Conservation (phyloP, 306 rosid species). For the Fragaria nilgerrensis region DNA sequence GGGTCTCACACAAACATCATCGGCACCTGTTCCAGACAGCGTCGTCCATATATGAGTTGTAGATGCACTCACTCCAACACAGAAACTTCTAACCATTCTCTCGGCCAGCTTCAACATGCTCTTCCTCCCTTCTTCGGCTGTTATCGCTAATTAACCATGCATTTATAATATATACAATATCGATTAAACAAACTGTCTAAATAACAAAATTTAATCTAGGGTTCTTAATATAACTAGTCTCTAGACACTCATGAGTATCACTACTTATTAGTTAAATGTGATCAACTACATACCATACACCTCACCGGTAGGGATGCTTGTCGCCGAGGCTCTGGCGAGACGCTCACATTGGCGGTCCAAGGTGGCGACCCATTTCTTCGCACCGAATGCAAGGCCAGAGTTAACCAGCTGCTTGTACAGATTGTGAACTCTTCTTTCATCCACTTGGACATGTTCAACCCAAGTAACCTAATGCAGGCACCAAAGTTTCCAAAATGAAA, state of each 20-base stretch:
- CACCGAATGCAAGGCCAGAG: slow-evolving; percentile 88
- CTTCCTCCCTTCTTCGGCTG: slow-evolving; percentile 90
- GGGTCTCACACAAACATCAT: slow-evolving; percentile 89
- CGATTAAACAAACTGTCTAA: background rate
- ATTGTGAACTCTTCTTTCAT: slow-evolving; percentile 72
- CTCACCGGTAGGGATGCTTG: slow-evolving; percentile 72
- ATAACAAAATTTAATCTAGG: background rate
- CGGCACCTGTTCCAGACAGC: slow-evolving; percentile 77
- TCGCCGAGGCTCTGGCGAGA: slow-evolving; percentile 92
- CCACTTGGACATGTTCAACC: slow-evolving; percentile 92
- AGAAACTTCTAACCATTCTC: slow-evolving; percentile 93
- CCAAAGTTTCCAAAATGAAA: background rate
- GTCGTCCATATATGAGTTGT: slow-evolving; percentile 94
- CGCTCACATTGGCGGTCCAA: slow-evolving; percentile 90
- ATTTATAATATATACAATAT: background rate
- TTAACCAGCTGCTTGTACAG: slow-evolving; percentile 81
- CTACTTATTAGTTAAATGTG: background rate
- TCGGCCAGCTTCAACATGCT: slow-evolving; percentile 96
- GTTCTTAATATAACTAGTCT: background rate
- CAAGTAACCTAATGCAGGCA: slow-evolving; percentile 58
- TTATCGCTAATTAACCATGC: slow-evolving; percentile 47
- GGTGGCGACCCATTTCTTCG: slow-evolving; percentile 90
- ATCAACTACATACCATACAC: slow-evolving; percentile 58
- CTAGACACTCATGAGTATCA: background rate
- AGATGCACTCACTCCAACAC: slow-evolving; percentile 86